A percentile compares a stretch with the other conserved stretches of the same genome.
These are phyloP conservation scores for Lonicera japonica DNA, from an alignment of 129 eudicot genomes.

Conservation along the genomic window DNA sequence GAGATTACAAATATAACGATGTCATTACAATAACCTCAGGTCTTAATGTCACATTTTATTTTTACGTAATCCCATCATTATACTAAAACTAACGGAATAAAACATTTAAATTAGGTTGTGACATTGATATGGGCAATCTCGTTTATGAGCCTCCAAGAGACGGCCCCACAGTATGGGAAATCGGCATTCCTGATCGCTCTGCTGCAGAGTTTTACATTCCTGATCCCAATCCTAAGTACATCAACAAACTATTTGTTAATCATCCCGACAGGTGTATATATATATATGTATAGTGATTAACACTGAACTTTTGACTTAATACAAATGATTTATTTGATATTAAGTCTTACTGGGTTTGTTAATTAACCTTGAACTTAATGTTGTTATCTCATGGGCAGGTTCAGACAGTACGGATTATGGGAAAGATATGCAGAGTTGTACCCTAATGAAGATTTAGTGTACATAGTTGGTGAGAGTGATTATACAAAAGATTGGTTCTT, in stretches of 20 bases:
- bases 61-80: too few relatives aligned
- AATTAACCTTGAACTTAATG: neutral
- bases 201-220: constrained; percentile 87
- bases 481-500: constrained; percentile 33
- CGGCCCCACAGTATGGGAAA: constrained; percentile 91
- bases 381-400: constrained; percentile 8
- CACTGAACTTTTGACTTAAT: too few relatives aligned
- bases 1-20: constrained; percentile 40
- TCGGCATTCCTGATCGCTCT: constrained; percentile 76
- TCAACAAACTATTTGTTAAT: constrained; percentile 39
- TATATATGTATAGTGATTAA: too few relatives aligned
- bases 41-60: neutral
- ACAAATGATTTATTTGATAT: too few relatives aligned
- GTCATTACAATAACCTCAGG: constrained; percentile 50
- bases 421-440: constrained; percentile 37
- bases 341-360: too few relatives aligned
- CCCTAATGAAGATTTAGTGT: constrained; percentile 29
- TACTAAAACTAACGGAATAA: too few relatives aligned
- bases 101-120: constrained; percentile 15
- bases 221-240: constrained; percentile 51
- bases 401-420: constrained; percentile 43
- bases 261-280: constrained; percentile 66
- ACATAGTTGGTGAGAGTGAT: constrained; percentile 26
- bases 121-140: constrained; percentile 45
- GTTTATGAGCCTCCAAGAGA: constrained; percentile 68